Base-by-base conservation (phyloP, 2,329 filamentous ascomycete species). In the Periconia sp. region DNA sequence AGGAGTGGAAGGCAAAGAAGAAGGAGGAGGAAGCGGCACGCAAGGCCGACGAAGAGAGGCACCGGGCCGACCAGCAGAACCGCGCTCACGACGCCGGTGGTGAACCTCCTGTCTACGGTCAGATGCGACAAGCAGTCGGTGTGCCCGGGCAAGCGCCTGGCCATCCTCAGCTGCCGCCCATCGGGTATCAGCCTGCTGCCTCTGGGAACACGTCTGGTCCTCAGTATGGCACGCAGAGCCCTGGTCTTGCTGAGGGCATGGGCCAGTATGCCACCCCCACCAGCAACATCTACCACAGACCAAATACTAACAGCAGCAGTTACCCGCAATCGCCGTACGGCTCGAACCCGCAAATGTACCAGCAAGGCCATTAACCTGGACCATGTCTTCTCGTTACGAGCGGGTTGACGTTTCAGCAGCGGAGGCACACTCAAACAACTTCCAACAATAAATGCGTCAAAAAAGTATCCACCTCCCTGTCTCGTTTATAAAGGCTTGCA, bases 1-100 rank as follows among this genome's bases (percentile, higher is more conserved):
- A 97, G 69, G 92, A 97, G 67, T 99, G 94, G 94, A 99, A 97
- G 77, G 89, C 89, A 26, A 90, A 94, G 65, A 97, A 97, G 83
- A 99, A 99, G 89, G 94, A 97, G 70, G 92, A 97, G 61, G 92
- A 97, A 56, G 86, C 86, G 37, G 81, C 84, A 59, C 88, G 92
- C 65, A 96, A 96, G 78, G 88, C 87, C 10, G 89, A 92, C 8
- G 92, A 97, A 53, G 92, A 96, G 66, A 81, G 86, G 54, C 81
- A 85, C 50, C 88, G 92, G 43, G 85, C 79, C 44, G 77, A 64
- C 25, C 60, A 65, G 44, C 53, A 73, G 8, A 81, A 56, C 67
- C 78, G 57, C 33, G 75, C 80, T 36, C 79, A 80, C 34, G 73
- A 78, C 18, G 82, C 85, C 55, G 67, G 76, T 66, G 33, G 77